These are phyloP conservation scores for Tricharina praecox DNA, from an alignment of 495 filamentous ascomycete genomes.

Conservation along the genomic window DNA sequence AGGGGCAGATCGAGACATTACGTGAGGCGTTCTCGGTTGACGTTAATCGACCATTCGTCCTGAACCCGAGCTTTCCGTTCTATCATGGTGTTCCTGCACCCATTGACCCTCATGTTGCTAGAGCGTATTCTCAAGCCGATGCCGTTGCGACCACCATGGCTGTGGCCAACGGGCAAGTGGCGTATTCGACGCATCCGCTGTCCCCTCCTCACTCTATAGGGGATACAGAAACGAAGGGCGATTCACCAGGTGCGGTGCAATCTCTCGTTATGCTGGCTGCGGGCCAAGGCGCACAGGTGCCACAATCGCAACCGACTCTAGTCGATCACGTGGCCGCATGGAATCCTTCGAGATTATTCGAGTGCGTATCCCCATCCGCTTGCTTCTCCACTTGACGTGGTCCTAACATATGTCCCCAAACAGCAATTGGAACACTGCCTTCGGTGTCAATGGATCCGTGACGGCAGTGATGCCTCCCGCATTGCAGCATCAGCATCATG, in stretches of 20 bases:
- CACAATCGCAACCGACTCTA: constrained; percentile 24
- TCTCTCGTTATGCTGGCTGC: constrained; percentile 58
- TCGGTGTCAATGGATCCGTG: constrained; percentile 25
- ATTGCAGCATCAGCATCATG: constrained; percentile 7
- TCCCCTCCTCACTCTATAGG: constrained; percentile 68
- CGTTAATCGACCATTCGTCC: constrained; percentile 63
- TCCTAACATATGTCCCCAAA: background rate
- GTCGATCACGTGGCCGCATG: constrained; percentile 53
- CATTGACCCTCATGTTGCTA: constrained; percentile 47
- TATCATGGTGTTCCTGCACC: constrained; percentile 26
- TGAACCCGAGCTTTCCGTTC: constrained; percentile 76
- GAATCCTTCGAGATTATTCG: constrained; percentile 88
- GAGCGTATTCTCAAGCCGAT: constrained; percentile 32
- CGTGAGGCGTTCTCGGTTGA: constrained; percentile 89
- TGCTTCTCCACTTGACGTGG: background rate
- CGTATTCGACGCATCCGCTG: constrained; percentile 59
- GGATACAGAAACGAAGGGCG: constrained; percentile 59
- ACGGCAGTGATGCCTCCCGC: constrained; percentile 13
- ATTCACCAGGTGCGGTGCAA: constrained; percentile 56
- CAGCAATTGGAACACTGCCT: constrained; percentile 27
- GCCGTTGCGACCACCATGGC: constrained; percentile 31
- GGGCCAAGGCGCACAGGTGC: constrained; percentile 35
- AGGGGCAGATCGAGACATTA: constrained; percentile 76
- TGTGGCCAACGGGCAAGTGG: constrained; percentile 49
- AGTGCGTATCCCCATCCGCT: too few relatives aligned